Conservation (phyloP, 495 filamentous ascomycete species). For the Aspergillus steynii region DNA sequence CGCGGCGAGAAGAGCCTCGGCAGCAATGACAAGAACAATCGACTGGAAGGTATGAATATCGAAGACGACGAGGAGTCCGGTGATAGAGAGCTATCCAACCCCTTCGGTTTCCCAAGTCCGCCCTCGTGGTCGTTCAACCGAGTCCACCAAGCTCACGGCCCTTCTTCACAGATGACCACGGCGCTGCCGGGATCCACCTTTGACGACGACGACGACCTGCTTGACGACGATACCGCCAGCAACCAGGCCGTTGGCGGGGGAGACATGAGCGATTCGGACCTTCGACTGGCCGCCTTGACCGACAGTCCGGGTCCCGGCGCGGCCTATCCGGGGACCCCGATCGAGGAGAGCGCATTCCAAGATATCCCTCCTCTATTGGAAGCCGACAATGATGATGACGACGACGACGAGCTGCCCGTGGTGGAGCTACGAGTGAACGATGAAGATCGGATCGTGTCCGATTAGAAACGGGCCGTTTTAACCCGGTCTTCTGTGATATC, state of each 20-base stretch:
- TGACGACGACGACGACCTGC: constrained; percentile 35
- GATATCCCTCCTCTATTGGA: constrained; percentile 36
- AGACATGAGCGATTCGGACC: constrained; percentile 39
- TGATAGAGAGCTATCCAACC: constrained; percentile 21
- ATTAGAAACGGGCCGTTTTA: constrained; percentile 8
- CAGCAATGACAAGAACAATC: constrained; percentile 6
- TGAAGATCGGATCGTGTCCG: constrained; percentile 34
- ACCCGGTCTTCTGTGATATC: background rate
- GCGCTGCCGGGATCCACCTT: constrained; percentile 28
- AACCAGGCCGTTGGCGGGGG: constrained; percentile 46
- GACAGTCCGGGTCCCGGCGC: constrained; percentile 30
- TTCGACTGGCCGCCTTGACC: constrained; percentile 33
- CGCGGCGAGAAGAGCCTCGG: constrained; percentile 25
- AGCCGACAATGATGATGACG: constrained; percentile 33
- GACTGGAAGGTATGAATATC: constrained; percentile 38
- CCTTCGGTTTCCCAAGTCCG: constrained; percentile 25
- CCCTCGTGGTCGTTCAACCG: constrained; percentile 41
- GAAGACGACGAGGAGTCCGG: constrained; percentile 30
- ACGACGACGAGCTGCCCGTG: constrained; percentile 46
- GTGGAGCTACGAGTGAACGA: constrained; percentile 46
- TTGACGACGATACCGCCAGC: constrained; percentile 41
- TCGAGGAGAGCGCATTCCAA: constrained; percentile 36
- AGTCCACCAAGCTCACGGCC: constrained; percentile 33
- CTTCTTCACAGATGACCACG: constrained; percentile 32
- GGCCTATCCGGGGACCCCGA: constrained; percentile 28